Evolutionary conservation across 2,329 filamentous ascomycete genomes (phyloP).

Genomic region (Huntiella omanensis): DNA sequence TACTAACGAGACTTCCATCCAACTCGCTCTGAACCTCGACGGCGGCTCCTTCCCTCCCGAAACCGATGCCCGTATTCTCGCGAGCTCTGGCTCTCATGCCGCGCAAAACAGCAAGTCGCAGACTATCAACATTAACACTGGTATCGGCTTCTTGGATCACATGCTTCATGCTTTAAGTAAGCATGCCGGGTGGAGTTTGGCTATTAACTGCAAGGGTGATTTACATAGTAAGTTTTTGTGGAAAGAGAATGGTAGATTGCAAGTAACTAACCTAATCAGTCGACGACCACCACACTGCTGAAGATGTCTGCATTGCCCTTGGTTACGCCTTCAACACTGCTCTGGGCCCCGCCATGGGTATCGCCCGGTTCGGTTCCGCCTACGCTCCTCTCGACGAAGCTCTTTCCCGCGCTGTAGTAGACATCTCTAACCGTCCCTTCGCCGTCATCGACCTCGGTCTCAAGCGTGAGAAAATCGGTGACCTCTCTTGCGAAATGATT

Average conservation of each 20-base stretch:
- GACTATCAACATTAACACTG: conserved; percentile 72
- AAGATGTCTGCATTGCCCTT: conserved; percentile 85
- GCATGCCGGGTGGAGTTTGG: conserved; percentile 85
- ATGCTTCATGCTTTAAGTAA: conserved; percentile 96
- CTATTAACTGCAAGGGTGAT: conserved; percentile 68
- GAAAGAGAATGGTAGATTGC: neutral
- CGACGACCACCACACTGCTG: conserved; percentile 95
- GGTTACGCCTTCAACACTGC: conserved; percentile 69
- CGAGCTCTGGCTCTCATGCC: conserved; percentile 47
- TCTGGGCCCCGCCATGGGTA: conserved; percentile 57
- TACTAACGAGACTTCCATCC: conserved; percentile 97
- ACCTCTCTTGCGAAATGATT: conserved; percentile 89
- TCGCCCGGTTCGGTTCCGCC: conserved; percentile 78
- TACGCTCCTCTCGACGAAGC: conserved; percentile 93
- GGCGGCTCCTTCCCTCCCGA: conserved; percentile 59
- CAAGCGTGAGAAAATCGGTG: conserved; percentile 80
- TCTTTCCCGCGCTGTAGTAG: conserved; percentile 79
- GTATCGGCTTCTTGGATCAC: conserved; percentile 95
- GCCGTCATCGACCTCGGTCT: conserved; percentile 68
- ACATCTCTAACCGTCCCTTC: conserved; percentile 83
- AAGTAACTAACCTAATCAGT: conserved; percentile 30
- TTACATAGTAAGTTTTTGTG: conserved; percentile 53
- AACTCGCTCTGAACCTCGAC: conserved; percentile 81
- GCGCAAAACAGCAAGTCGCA: conserved; percentile 70
- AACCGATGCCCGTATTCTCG: conserved; percentile 34